Evolutionary conservation across 148 eudicot genomes (phyloP), one percentile per base, ranked within the genome.

Genomic region (Fagopyrum esculentum): DNA sequence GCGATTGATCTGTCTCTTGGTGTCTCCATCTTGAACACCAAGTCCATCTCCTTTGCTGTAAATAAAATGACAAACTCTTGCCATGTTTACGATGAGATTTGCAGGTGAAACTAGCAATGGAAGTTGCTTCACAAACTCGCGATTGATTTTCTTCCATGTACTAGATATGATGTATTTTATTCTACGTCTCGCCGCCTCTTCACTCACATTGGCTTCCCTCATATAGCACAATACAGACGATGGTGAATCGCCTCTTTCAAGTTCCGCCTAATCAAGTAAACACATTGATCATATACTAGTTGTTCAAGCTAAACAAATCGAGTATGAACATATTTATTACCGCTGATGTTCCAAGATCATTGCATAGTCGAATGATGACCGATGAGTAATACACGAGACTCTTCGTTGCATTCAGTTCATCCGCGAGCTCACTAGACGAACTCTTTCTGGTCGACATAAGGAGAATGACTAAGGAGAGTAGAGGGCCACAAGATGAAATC

Each of bases 1-100:
- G 43, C 73, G 81, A 8, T 80, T 60, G 72, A 88, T 83, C 43
- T 76, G 78, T 1, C 74, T 45, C 51, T 77, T 74, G 8, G 83
- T 85, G 35, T 77, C 84, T 6, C 80, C 46, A 61, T 84, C 81
- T 54, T 79, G 89, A 47, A 68, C 83, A 8, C 86, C 77, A 69
- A 85, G 80, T 43, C 84, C 88, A 76, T 86, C 91, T 48, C 91
- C 91, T 50, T 85, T 74, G 15, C 59, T 75, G 69, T 88, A 88
- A 16, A 88, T 79, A 76, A 80, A 86, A 70, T 83, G 85, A 3
- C 81, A 81, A 10, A 88, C 87, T 70, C 91, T 68, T 2, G 87
- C 87, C 9, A 19, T 71, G 56, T 88, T 88, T 19, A 80, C 52
- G 8, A 81, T 73, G 48, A 75, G 80, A 29, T 77, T 77, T 16